Evolutionary conservation across 768 basidiomycete genomes (phyloP), one percentile per base, ranked within the genome.

Genomic region (Suillus tomentosus): DNA sequence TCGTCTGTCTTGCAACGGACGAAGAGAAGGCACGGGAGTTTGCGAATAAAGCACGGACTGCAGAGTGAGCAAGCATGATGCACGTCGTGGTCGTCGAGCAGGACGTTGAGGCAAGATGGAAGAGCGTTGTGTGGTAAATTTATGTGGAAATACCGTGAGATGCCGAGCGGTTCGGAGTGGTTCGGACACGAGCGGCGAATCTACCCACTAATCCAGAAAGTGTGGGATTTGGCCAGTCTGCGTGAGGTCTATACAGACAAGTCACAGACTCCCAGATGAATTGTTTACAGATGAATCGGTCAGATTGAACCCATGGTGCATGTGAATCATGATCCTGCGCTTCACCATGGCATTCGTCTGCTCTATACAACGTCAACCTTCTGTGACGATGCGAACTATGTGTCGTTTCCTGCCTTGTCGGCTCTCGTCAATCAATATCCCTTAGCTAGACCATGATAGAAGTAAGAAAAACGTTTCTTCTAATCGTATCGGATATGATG

Each of bases 1-100:
- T 96, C 69, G 88, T 89, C 67, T 84, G 84, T 72, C 88, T 85
- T 53, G 87, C 74, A 31, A 85, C 81, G 27, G 89, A 88, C 34
- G 92, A 88, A 55, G 91, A 93, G 82, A 95, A 94, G 61, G 84
- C 79, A 73, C 90, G 87, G 66, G 87, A 75, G 43, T 83, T 83
- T 62, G 80, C 72, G 62, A 84, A 74, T 70, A 90, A 73, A 50
- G 84, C 72, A 69, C 89, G 89, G 74, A 81, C 74, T 71, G 86
- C 85, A 62, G 85, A 76, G 71, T 86, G 90, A 70, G 87, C 74
- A 68, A 92, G 79, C 92, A 94, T 93, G 67, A 68, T 79, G 69
- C 73, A 68, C 57, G 73, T 72, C 59, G 72, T 54, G 5, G 51
- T 61, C 56, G 65, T 63, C 36, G 62, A 63, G 34, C 39, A 36